Evolutionary conservation across 164 flowering plant species (phyloP).

Genomic region (Litsea cubeba): DNA sequence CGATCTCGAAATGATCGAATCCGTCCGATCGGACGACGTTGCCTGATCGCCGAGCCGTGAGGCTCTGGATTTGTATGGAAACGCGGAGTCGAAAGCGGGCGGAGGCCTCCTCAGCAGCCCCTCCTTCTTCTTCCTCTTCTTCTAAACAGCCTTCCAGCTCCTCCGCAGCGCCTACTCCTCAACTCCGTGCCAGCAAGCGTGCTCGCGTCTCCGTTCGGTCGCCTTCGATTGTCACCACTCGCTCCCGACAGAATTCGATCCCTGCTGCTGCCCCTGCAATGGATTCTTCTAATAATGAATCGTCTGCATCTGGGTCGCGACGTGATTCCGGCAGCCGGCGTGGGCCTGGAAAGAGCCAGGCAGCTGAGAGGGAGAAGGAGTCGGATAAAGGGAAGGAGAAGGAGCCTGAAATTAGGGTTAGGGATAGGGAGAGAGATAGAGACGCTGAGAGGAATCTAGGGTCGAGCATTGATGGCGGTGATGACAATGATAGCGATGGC

Average conservation of each 20-base stretch:
- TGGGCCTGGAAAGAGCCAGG: conserved; percentile 12
- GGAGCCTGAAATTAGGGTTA: conserved; percentile 69
- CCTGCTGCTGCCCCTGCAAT: conserved; percentile 25
- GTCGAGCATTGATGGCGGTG: conserved; percentile 59
- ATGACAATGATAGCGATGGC: conserved; percentile 53
- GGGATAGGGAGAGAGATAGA: conserved; percentile 39
- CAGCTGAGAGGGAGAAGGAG: conserved; percentile 23
- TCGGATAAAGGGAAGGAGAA: conserved; percentile 24
- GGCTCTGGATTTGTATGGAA: conserved; percentile 83
- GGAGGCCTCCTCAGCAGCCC: conserved; percentile 99
- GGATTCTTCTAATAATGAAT: conserved; percentile 41
- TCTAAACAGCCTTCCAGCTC: conserved; percentile 9
- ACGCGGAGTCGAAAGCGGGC: conserved; percentile 99
- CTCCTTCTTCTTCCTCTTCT: conserved; percentile 33
- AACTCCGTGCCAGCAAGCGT: conserved; percentile 66
- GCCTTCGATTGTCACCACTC: conserved; percentile 41
- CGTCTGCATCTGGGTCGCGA: conserved; percentile 35
- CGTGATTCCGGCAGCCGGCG: conserved; percentile 32
- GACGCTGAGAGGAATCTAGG: conserved; percentile 34
- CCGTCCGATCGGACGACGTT: neutral
- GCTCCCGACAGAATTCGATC: conserved; percentile 37
- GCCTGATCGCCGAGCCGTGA: conserved; percentile 3
- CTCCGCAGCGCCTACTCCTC: conserved; percentile 17
- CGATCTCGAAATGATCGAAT: neutral
- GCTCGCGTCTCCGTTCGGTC: conserved; percentile 44